phyloP scores from a whole-genome alignment of 495 filamentous ascomycete species.

The Thozetella sp. region DNA sequence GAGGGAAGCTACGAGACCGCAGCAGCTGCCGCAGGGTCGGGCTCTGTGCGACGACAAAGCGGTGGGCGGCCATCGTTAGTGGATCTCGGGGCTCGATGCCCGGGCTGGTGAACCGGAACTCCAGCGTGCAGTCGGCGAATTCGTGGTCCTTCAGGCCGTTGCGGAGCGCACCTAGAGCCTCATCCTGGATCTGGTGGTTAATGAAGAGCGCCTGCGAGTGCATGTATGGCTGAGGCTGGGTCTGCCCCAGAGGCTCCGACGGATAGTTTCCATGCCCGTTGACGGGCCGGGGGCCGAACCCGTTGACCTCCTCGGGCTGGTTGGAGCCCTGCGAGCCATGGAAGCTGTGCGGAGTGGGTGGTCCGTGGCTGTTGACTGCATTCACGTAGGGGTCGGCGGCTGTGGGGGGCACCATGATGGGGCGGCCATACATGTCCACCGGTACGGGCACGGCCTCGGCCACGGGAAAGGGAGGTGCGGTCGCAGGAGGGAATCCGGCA shows the following conservation, averaged over 20 bases:
- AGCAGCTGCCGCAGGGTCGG: slow-evolving; percentile 38
- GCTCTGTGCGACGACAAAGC: slow-evolving; percentile 54
- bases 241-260: slow-evolving; percentile 2
- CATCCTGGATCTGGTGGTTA: slow-evolving; percentile 25
- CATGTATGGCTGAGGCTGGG: slow-evolving; percentile 8
- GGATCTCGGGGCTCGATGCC: slow-evolving; percentile 32
- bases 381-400: slow-evolving; percentile 36
- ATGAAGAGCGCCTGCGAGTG: slow-evolving; percentile 12
- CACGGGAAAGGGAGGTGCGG: slow-evolving; percentile 26
- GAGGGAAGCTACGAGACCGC: slow-evolving; percentile 11
- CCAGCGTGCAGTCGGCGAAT: slow-evolving; percentile 51
- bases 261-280: slow-evolving; percentile 10
- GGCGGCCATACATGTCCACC: slow-evolving; percentile 33
- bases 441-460: slow-evolving; percentile 29
- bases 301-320: slow-evolving; percentile 28
- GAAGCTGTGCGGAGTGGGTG: slow-evolving; percentile 54
- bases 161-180: slow-evolving; percentile 32
- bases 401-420: slow-evolving; percentile 28
- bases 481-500: slow-evolving; percentile 34
- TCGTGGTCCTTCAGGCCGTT: slow-evolving; percentile 38
- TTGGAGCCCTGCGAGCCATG: slow-evolving; percentile 54
- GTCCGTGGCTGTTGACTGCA: slow-evolving; percentile 37
- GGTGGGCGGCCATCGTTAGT: slow-evolving; percentile 47
- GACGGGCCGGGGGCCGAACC: slow-evolving; percentile 6
- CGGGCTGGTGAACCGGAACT: slow-evolving; percentile 38